These are phyloP conservation scores for Acacia pycnantha DNA, from an alignment of 331 rosid genomes.

Conservation along the genomic window DNA sequence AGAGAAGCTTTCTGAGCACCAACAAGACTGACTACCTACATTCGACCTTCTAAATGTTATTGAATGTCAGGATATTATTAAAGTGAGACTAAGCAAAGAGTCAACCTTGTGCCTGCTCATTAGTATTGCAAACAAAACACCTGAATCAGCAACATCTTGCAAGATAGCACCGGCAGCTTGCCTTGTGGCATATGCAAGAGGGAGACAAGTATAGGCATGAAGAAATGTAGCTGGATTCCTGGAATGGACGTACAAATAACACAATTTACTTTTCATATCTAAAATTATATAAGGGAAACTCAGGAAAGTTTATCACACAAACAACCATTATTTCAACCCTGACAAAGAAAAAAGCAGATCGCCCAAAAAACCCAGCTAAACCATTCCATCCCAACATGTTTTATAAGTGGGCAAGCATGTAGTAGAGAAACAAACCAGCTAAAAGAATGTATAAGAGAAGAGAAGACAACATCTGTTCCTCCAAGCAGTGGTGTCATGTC, in stretches of 20 bases:
- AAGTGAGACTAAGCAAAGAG: not conserved
- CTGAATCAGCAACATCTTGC: conserved; percentile 94
- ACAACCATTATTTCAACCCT: not conserved
- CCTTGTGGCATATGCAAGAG: conserved; percentile 89
- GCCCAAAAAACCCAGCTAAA: not conserved
- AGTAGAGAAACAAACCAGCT: conserved; percentile 75
- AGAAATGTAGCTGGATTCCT: conserved; percentile 97
- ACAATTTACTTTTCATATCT: conserved; percentile 13
- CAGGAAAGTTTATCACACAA: not conserved
- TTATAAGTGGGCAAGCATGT: not conserved
- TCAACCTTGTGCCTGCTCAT: conserved; percentile 96
- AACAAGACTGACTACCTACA: conserved; percentile 91
- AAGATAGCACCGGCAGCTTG: conserved; percentile 97
- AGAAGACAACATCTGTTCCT: conserved; percentile 93
- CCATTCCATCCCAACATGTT: not conserved
- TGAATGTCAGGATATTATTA: conserved; percentile 7
- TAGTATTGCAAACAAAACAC: conserved; percentile 88
- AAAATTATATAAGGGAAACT: conserved; percentile 7
- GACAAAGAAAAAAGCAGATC: not conserved
- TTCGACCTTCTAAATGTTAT: conserved; percentile 40
- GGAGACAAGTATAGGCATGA: conserved; percentile 98
- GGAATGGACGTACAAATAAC: conserved; percentile 35
- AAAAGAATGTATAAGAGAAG: conserved; percentile 89
- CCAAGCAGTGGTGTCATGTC: conserved; percentile 98
- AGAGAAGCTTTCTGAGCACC: conserved; percentile 99